Evolutionary conservation across 495 filamentous ascomycete species (phyloP).

Genomic region (Annulohypoxylon stygium): DNA sequence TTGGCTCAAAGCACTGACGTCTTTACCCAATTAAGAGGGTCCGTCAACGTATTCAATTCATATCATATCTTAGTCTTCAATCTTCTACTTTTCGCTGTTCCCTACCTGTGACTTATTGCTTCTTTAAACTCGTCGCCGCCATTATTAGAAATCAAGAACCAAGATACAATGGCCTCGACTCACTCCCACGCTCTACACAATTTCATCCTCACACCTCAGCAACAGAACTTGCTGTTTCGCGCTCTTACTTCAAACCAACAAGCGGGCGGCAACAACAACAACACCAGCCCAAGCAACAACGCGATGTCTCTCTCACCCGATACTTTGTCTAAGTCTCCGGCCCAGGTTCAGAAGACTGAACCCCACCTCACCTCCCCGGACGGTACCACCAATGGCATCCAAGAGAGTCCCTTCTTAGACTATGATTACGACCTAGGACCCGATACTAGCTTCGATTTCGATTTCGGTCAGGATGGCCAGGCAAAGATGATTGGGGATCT

Average conservation of each 20-base stretch:
- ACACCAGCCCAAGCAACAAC: constrained; percentile 47
- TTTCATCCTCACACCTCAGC: constrained; percentile 78
- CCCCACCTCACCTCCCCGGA: constrained; percentile 6
- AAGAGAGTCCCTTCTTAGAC: constrained; percentile 87
- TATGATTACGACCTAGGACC: constrained; percentile 73
- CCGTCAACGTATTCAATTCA: constrained; percentile 29
- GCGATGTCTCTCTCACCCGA: constrained; percentile 65
- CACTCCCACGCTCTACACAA: constrained; percentile 55
- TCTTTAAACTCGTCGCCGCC: constrained; percentile 6
- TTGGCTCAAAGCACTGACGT: constrained; percentile 30
- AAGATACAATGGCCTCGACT: constrained; percentile 61
- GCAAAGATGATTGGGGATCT: constrained; percentile 82
- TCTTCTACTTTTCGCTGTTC: constrained; percentile 13
- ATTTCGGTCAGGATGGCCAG: constrained; percentile 76
- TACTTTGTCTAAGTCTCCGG: constrained; percentile 67
- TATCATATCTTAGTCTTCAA: constrained; percentile 16
- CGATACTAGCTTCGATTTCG: constrained; percentile 69
- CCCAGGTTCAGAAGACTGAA: constrained; percentile 49
- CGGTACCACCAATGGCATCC: constrained; percentile 60
- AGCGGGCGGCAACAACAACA: constrained; percentile 45
- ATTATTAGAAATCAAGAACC: constrained; percentile 54
- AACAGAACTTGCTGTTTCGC: constrained; percentile 89
- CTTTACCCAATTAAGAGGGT: constrained; percentile 37
- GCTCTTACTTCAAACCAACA: constrained; percentile 83
- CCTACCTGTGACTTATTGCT: constrained; percentile 34